phyloP scores from a whole-genome alignment of 768 basidiomycete species.

The Leccinum rimulosum region DNA sequence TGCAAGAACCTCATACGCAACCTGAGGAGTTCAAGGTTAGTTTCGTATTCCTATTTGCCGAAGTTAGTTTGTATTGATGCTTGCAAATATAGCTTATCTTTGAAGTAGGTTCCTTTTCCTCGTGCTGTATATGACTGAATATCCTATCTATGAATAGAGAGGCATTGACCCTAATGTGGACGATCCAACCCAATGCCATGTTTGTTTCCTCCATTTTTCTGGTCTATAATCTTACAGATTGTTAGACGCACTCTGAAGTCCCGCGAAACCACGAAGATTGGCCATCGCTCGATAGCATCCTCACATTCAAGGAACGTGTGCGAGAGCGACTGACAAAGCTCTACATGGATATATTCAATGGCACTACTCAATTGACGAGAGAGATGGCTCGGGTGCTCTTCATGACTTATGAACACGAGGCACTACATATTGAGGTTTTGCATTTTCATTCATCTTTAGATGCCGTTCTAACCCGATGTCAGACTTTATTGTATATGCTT shows the following conservation, averaged over 20 bases:
- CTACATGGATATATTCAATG: constrained; percentile 68
- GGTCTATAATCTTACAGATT: constrained; percentile 1
- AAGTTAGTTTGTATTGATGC: constrained; percentile 4
- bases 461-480: constrained; percentile 4
- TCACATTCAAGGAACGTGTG: constrained; percentile 76
- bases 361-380: constrained; percentile 49
- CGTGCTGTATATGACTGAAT: constrained; percentile 1
- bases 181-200: constrained; percentile 83
- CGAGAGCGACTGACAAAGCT: constrained; percentile 67
- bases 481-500: constrained; percentile 94
- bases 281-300: constrained; percentile 71
- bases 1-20: constrained; percentile 78
- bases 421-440: constrained; percentile 73
- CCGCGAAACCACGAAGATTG: constrained; percentile 80
- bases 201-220: constrained; percentile 34
- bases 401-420: constrained; percentile 93
- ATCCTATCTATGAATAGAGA: constrained; percentile 47
- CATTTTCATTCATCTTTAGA: neutral
- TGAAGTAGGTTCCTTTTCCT: constrained; percentile 46
- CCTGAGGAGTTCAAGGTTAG: constrained; percentile 76
- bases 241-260: constrained; percentile 84
- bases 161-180: constrained; percentile 97
- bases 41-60: constrained; percentile 7
- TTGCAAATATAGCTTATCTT: constrained; percentile 57
- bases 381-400: constrained; percentile 77